Percentiles rank a stretch among this genome's conserved stretches.
These are phyloP conservation scores for Decorospora gaudefroyi DNA, from an alignment of 2,329 filamentous ascomycete genomes.

Conservation along the genomic window DNA sequence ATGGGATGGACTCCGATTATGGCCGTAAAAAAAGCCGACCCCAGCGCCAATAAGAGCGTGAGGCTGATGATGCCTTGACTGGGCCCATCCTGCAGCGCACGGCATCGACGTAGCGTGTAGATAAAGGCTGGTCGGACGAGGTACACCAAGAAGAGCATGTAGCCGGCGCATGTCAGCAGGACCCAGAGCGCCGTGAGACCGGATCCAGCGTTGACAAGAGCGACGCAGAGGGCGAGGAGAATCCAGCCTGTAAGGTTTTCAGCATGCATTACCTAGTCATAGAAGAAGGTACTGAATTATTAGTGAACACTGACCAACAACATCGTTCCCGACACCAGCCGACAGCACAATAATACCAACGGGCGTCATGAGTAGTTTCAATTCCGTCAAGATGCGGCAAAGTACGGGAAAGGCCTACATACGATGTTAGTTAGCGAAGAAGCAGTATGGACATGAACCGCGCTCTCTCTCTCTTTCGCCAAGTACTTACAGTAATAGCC, in stretches of 20 bases:
- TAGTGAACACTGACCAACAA: constrained; percentile 57
- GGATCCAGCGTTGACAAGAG: constrained; percentile 83
- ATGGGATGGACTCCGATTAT: constrained; percentile 94
- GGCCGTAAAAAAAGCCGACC: constrained; percentile 83
- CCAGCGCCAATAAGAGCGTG: constrained; percentile 77
- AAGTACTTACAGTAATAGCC: constrained; percentile 73
- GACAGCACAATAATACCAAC: constrained; percentile 89
- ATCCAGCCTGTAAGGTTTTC: constrained; percentile 68
- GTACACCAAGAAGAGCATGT: constrained; percentile 74
- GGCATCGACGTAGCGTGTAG: constrained; percentile 72
- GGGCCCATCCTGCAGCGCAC: constrained; percentile 83
- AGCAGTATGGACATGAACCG: no score
- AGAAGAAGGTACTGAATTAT: no score
- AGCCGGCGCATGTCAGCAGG: constrained; percentile 74
- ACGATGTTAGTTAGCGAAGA: constrained; percentile 23
- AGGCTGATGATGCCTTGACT: constrained; percentile 82
- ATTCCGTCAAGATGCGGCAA: constrained; percentile 88
- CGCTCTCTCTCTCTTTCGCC: rapidly evolving
- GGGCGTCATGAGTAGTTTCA: constrained; percentile 80
- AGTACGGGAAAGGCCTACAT: constrained; percentile 77
- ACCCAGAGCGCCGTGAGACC: constrained; percentile 86
- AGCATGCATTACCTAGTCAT: not conserved
- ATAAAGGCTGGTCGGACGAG: constrained; percentile 74
- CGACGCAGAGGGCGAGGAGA: constrained; percentile 87
- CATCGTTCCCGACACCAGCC: constrained; percentile 91